phyloP scores from a whole-genome alignment of 1,284 basidiomycete species.

The Marasmius fiardii region DNA sequence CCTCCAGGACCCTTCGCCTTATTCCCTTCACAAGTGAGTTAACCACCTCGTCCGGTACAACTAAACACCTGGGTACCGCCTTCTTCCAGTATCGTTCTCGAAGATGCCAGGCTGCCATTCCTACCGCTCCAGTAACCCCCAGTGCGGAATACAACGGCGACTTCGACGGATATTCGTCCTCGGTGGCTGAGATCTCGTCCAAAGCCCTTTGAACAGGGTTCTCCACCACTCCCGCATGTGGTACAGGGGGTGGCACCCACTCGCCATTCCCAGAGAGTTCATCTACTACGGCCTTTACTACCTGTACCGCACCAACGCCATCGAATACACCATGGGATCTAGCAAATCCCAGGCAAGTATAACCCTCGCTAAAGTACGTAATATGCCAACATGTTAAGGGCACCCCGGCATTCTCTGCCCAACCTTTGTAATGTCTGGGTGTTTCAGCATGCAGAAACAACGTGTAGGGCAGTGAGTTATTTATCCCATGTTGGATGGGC shows the following conservation, averaged over 20 bases:
- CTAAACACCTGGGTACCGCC: slow-evolving; percentile 25
- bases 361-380: slow-evolving; percentile 30
- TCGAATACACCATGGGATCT: slow-evolving; percentile 38
- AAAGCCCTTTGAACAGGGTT: slow-evolving; percentile 30
- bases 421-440: slow-evolving; percentile 29
- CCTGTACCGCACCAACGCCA: slow-evolving; percentile 30
- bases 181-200: slow-evolving; percentile 1
- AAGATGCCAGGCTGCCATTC: slow-evolving; percentile 27
- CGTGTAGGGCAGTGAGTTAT: slow-evolving; percentile 27
- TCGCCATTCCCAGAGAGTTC: slow-evolving; percentile 32
- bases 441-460: slow-evolving; percentile 34
- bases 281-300: slow-evolving; percentile 33
- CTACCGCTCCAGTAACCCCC: slow-evolving; percentile 23
- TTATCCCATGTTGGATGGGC: slow-evolving; percentile 21
- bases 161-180: not conserved
- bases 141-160: slow-evolving; percentile 20
- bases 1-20: not conserved
- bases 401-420: slow-evolving; percentile 25
- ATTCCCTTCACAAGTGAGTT: slow-evolving; percentile 8
- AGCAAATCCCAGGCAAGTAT: slow-evolving; percentile 37
- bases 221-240: slow-evolving; percentile 22
- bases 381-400: slow-evolving; percentile 41
- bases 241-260: slow-evolving; percentile 31
- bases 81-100: slow-evolving; percentile 29
- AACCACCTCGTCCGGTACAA: slow-evolving; percentile 22